Evolutionary conservation across 1,139 yeast species (phyloP).

Genomic region (Yamadazyma diospyri): DNA sequence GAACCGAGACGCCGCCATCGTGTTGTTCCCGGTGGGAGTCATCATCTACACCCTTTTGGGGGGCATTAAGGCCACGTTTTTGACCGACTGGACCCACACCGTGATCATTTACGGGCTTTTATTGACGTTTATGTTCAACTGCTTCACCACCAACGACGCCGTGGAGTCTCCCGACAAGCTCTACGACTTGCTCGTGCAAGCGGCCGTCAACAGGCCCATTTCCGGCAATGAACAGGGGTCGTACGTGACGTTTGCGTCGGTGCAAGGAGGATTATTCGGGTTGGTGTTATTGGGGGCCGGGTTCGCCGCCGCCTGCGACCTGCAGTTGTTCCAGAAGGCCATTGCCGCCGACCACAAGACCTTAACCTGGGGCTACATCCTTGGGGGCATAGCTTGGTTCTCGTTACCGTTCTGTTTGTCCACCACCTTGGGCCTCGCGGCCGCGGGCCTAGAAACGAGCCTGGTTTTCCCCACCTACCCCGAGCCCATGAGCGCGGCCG

Average conservation of each 20-base stretch:
- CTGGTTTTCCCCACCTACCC: constrained; percentile 28
- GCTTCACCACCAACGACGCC: constrained; percentile 35
- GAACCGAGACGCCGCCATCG: constrained; percentile 18
- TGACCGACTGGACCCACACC: constrained; percentile 46
- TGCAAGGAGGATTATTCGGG: constrained; percentile 36
- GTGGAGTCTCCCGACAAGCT: constrained; percentile 47
- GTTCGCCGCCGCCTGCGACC: constrained; percentile 36
- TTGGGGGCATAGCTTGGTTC: constrained; percentile 42
- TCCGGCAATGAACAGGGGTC: constrained; percentile 45
- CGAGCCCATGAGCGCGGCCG: constrained; percentile 13
- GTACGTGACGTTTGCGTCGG: constrained; percentile 43
- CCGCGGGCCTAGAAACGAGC: constrained; percentile 27
- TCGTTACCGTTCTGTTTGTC: constrained; percentile 37
- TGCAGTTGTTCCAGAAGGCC: constrained; percentile 40
- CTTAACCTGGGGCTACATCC: constrained; percentile 30
- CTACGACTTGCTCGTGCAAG: constrained; percentile 39
- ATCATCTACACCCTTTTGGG: constrained; percentile 44
- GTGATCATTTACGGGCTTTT: constrained; percentile 36
- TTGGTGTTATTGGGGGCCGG: constrained; percentile 16
- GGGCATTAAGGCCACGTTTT: constrained; percentile 44
- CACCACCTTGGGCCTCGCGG: constrained; percentile 34
- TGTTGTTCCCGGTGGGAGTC: constrained; percentile 52
- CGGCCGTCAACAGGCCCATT: constrained; percentile 33
- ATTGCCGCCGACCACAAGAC: constrained; percentile 37
- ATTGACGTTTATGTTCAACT: constrained; percentile 38